These are phyloP conservation scores for Torulaspora globosa DNA, from an alignment of 1,139 yeast species.

Conservation along the genomic window DNA sequence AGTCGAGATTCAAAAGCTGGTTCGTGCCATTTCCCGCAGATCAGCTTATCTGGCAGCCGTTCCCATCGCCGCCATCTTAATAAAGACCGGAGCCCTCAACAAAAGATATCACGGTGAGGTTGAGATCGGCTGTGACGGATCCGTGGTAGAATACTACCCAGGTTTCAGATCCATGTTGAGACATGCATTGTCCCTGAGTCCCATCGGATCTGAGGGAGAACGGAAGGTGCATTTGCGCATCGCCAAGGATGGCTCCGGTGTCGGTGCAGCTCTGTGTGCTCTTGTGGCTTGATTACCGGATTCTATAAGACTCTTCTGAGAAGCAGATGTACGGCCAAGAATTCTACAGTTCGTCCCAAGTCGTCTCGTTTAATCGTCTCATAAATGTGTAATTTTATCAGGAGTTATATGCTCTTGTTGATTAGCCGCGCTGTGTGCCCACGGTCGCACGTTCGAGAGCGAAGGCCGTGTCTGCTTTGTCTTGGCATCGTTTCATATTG, in stretches of 20 bases:
- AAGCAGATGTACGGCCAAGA: not conserved
- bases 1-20: slow-evolving; percentile 60
- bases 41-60: slow-evolving; percentile 85
- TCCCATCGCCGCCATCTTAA: slow-evolving; percentile 75
- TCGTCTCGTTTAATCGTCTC: not conserved
- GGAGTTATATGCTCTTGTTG: not conserved
- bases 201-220: slow-evolving; percentile 66
- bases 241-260: slow-evolving; percentile 93
- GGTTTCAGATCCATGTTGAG: slow-evolving; percentile 73
- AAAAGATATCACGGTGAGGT: slow-evolving; percentile 59
- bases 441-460: no score
- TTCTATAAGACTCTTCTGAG: not conserved
- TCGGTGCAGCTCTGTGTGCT: slow-evolving; percentile 94
- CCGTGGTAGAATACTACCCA: slow-evolving; percentile 89
- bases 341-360: not conserved
- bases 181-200: slow-evolving; percentile 66
- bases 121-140: slow-evolving; percentile 93
- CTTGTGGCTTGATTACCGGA: slow-evolving; percentile 26
- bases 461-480: no score
- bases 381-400: not conserved
- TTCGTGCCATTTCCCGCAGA: slow-evolving; percentile 75
- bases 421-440: no score
- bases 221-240: slow-evolving; percentile 69
- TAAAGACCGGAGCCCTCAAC: slow-evolving; percentile 53
- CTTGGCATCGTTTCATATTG: no score